Percentiles rank a stretch among this genome's conserved stretches.
phyloP scores from a whole-genome alignment of 176 grass and related monocot species.

The Oryza glumipatula region DNA sequence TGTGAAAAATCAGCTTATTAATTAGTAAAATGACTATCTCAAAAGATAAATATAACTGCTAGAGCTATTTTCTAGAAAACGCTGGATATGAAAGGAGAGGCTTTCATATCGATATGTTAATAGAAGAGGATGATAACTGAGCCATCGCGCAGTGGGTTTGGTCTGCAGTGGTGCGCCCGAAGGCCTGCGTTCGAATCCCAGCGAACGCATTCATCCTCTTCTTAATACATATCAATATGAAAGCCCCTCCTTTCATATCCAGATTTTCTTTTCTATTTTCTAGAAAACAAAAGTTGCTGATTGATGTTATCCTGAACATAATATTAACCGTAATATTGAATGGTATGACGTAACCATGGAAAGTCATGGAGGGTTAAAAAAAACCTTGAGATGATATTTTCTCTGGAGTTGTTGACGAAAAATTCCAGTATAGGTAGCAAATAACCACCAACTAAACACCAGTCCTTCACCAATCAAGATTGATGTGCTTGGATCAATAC shows the following conservation, averaged over 20 bases:
- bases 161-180: no score
- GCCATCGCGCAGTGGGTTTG: no score
- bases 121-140: no score
- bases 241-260: no score
- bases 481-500: slow-evolving; percentile 56
- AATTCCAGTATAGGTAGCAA: slow-evolving; percentile 46
- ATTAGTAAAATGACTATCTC: neutral
- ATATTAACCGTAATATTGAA: neutral
- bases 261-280: neutral
- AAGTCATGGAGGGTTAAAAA: neutral
- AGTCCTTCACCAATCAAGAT: slow-evolving; percentile 65
- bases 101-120: no score
- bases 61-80: neutral
- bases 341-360: neutral
- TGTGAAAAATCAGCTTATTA: neutral
- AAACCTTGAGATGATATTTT: slow-evolving; percentile 75
- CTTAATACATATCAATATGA: no score
- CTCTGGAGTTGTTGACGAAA: slow-evolving; percentile 52
- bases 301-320: neutral
- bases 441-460: slow-evolving; percentile 63
- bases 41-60: neutral
- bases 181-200: no score
- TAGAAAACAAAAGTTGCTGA: neutral
- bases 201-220: no score
- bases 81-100: no score